phyloP scores from a whole-genome alignment of 768 basidiomycete genomes.

The Mycena maculata region DNA sequence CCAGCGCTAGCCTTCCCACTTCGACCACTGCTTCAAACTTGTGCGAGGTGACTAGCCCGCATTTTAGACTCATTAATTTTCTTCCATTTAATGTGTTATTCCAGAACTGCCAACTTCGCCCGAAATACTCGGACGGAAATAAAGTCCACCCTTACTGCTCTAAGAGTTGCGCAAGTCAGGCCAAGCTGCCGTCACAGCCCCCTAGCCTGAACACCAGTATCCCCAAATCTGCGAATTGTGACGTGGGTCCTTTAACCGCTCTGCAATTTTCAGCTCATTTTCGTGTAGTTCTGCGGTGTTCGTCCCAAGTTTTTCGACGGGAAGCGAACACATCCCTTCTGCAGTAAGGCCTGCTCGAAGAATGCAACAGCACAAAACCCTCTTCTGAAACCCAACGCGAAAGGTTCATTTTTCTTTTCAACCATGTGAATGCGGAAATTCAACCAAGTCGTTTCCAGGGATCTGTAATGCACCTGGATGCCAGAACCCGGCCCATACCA shows the following conservation, averaged over 20 bases:
- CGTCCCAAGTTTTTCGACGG: conserved; percentile 72
- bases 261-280: conserved; percentile 11
- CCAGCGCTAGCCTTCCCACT: conserved; percentile 41
- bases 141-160: conserved; percentile 70
- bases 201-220: conserved; percentile 35
- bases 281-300: conserved; percentile 64
- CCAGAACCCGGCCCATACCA: conserved; percentile 55
- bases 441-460: conserved; percentile 40
- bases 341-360: conserved; percentile 71
- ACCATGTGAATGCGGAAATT: neutral
- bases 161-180: conserved; percentile 67
- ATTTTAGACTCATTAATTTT: conserved; percentile 18
- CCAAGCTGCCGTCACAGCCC: conserved; percentile 40
- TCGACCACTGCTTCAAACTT: conserved; percentile 48
- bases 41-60: conserved; percentile 58
- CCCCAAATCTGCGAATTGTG: conserved; percentile 57
- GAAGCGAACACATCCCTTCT: conserved; percentile 68
- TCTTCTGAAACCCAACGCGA: conserved; percentile 31
- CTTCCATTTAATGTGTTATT: conserved; percentile 8
- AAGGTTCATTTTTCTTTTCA: conserved; percentile 32
- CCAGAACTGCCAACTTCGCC: conserved; percentile 66
- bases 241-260: conserved; percentile 49
- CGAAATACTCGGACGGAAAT: conserved; percentile 66
- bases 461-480: conserved; percentile 66
- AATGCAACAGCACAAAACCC: conserved; percentile 47